A percentile compares a stretch with the other conserved stretches of the same genome.
These are phyloP conservation scores for Fusarium avenaceum DNA, from an alignment of 2,329 filamentous ascomycete genomes.

Conservation along the genomic window DNA sequence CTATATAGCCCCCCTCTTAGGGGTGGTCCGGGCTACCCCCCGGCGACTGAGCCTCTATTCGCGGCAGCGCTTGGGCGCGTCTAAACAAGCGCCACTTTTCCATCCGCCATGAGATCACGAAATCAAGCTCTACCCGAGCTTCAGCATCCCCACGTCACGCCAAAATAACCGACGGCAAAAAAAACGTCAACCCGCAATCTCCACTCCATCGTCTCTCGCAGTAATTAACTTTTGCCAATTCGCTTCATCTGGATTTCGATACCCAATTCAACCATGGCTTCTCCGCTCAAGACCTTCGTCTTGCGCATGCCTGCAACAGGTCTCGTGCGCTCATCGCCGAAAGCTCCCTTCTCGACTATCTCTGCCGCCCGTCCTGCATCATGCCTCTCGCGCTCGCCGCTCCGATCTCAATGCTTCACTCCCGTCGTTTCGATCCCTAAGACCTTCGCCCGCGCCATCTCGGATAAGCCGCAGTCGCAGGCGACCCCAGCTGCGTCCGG, in stretches of 20 bases:
- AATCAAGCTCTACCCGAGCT: constrained; percentile 43
- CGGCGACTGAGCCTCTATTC: neutral
- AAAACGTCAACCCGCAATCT: constrained; percentile 31
- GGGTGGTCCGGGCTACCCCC: constrained; percentile 13
- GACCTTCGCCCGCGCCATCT: constrained; percentile 40
- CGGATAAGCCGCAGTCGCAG: constrained; percentile 29
- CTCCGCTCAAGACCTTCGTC: constrained; percentile 52
- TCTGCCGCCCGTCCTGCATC: constrained; percentile 30
- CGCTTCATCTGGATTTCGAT: neutral
- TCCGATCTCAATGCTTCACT: constrained; percentile 38
- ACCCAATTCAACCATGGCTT: constrained; percentile 44
- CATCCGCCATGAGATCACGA: constrained; percentile 48
- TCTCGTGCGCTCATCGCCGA: constrained; percentile 47
- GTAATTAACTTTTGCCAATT: constrained; percentile 13
- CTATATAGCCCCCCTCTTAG: constrained; percentile 21
- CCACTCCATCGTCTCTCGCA: constrained; percentile 29
- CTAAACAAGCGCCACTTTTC: constrained; percentile 46
- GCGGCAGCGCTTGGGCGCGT: constrained; percentile 42
- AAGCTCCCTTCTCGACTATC: constrained; percentile 51
- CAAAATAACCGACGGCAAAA: constrained; percentile 34
- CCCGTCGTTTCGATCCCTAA: constrained; percentile 30
- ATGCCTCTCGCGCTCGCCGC: constrained; percentile 41
- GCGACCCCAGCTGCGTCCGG: constrained; percentile 30
- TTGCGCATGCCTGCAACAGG: constrained; percentile 49
- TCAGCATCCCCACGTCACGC: constrained; percentile 36